Evolutionary conservation across 257 asterid genomes (phyloP).

Genomic region (Coffea eugenioides): DNA sequence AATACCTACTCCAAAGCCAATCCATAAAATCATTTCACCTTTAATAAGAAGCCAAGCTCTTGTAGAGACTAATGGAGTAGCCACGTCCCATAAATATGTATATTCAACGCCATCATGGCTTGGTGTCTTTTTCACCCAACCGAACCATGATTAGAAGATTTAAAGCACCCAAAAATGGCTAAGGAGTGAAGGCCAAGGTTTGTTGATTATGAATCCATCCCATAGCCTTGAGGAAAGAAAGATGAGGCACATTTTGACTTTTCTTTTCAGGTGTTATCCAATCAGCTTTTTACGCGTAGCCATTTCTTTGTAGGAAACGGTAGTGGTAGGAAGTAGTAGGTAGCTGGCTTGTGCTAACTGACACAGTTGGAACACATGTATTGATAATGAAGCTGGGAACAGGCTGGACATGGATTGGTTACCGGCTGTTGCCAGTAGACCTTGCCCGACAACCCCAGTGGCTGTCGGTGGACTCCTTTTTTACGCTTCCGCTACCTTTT

Average conservation of each 20-base stretch:
- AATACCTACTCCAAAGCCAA: too few species aligned
- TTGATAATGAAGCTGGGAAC: constrained; percentile 14
- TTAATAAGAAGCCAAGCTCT: too few species aligned
- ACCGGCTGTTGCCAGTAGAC: constrained; percentile 20
- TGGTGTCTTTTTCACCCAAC: not conserved
- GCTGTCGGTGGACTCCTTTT: constrained; percentile 19
- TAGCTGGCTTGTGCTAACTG: not conserved
- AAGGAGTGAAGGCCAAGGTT: not conserved
- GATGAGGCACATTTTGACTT: not conserved
- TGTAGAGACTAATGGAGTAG: too few species aligned
- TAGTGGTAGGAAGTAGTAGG: not conserved
- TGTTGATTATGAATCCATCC: too few species aligned
- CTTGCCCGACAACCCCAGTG: not conserved
- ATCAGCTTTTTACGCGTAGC: not conserved
- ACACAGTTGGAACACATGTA: not conserved
- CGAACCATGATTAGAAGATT: not conserved
- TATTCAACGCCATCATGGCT: not conserved
- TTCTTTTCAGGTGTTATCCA: not conserved
- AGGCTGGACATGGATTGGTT: not conserved
- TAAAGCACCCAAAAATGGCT: too few species aligned
- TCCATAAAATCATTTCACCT: too few species aligned
- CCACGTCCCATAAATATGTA: too few species aligned
- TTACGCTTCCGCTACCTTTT: not conserved
- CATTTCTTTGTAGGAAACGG: not conserved
- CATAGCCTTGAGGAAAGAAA: too few species aligned